Conservation (phyloP, 345 rosid genomes). For the Toxicodendron radicans region DNA sequence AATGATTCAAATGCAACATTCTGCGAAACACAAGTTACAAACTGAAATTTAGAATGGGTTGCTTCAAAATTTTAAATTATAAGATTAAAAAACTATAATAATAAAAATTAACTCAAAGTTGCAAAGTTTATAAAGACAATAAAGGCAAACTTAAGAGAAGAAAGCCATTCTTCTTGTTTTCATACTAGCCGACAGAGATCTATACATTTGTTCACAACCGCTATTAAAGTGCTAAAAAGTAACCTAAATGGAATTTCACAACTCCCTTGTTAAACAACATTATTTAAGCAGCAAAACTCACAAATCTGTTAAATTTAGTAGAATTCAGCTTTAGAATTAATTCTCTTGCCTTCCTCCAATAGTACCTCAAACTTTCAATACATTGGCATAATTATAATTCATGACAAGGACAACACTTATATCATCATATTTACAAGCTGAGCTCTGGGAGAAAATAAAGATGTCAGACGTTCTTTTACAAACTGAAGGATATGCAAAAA, state of each 20-base stretch:
- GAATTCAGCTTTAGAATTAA: background rate
- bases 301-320: background rate
- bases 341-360: background rate
- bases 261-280: background rate
- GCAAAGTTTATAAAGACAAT: background rate
- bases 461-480: background rate
- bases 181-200: background rate
- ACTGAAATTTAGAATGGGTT: background rate
- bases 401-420: background rate
- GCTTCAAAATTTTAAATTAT: constrained; percentile 3
- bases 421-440: background rate
- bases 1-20: constrained; percentile 70
- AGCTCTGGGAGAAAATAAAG: background rate
- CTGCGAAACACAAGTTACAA: constrained; percentile 44
- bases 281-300: constrained; percentile 4
- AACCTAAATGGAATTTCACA: background rate
- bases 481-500: background rate
- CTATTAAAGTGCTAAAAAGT: background rate
- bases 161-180: background rate
- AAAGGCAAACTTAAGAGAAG: background rate
- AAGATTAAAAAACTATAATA: constrained; percentile 8
- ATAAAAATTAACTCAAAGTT: background rate
- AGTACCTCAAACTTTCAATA: background rate
- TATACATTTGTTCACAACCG: background rate
- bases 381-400: background rate